Conservation (phyloP, 192 early-diverging fungal genomes). For the Ambispora gerdemannii region DNA sequence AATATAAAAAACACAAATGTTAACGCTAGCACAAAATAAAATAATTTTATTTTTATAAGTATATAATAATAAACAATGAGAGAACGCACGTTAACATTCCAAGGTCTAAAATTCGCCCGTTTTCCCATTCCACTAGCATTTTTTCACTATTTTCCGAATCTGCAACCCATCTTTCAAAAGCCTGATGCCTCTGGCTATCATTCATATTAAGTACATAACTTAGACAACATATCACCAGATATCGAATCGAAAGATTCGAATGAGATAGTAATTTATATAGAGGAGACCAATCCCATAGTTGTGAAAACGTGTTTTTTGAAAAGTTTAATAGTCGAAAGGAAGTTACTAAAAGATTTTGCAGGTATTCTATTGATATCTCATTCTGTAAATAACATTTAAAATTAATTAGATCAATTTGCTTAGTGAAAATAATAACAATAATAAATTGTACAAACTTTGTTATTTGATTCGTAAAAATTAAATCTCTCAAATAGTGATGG, state of each 20-base stretch:
- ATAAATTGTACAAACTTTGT: not conserved
- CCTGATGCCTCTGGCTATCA: slow-evolving; percentile 40
- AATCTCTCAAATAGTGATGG: slow-evolving; percentile 48
- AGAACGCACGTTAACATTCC: slow-evolving; percentile 37
- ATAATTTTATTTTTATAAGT: no score
- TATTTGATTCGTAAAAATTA: slow-evolving; percentile 11
- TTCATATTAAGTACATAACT: slow-evolving; percentile 48
- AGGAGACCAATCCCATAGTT: slow-evolving; percentile 57
- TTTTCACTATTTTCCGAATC: slow-evolving; percentile 15
- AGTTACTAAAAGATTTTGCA: slow-evolving; percentile 48
- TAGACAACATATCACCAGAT: slow-evolving; percentile 45
- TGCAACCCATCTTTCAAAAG: slow-evolving; percentile 33
- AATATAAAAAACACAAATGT: not conserved
- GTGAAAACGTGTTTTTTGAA: slow-evolving; percentile 46
- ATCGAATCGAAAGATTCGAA: slow-evolving; percentile 43
- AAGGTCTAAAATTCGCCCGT: slow-evolving; percentile 37
- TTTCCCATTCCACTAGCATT: slow-evolving; percentile 34
- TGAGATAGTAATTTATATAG: slow-evolving; percentile 44
- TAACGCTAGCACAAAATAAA: not conserved
- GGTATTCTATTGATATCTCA: slow-evolving; percentile 24
- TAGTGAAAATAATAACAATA: not conserved
- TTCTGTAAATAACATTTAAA: slow-evolving; percentile 26
- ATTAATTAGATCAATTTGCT: not conserved
- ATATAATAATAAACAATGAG: not conserved
- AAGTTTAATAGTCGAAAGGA: slow-evolving; percentile 50